Evolutionary conservation across 768 basidiomycete species (phyloP).

Genomic region (Termitomyces sp.): DNA sequence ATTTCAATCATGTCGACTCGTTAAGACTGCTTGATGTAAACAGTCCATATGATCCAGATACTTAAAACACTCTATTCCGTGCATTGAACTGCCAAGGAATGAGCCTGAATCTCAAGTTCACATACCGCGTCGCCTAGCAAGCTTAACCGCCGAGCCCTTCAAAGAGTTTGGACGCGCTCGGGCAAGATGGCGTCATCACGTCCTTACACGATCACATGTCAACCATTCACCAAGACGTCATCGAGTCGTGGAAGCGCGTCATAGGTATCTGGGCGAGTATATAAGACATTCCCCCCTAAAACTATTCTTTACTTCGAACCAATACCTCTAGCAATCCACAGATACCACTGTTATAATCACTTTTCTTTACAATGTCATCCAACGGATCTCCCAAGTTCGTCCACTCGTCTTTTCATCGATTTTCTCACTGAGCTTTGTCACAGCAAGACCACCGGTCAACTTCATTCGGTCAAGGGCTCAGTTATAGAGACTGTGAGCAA

Average conservation of each 20-base stretch:
- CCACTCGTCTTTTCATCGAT: neutral
- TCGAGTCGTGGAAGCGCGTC: neutral
- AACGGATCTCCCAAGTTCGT: slow-evolving; percentile 16
- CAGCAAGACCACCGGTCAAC: slow-evolving; percentile 38
- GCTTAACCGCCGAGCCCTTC: no score
- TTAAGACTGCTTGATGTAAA: neutral
- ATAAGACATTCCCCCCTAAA: neutral
- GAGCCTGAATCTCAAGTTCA: neutral
- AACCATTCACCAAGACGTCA: neutral
- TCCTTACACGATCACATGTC: neutral
- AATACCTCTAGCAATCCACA: neutral
- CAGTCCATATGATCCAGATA: neutral
- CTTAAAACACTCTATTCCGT: neutral
- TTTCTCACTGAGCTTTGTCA: neutral
- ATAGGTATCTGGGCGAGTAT: slow-evolving; percentile 3
- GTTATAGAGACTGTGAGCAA: slow-evolving; percentile 19
- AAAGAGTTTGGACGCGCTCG: no score
- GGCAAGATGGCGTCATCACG: neutral
- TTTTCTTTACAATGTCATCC: slow-evolving; percentile 13
- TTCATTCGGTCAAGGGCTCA: slow-evolving; percentile 37
- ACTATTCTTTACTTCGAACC: neutral
- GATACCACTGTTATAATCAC: neutral
- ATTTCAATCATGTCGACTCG: neutral
- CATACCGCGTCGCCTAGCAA: no score
- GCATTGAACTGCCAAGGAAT: neutral